Base-by-base conservation (phyloP, 345 rosid genomes). In the Eucalyptus grandis region DNA sequence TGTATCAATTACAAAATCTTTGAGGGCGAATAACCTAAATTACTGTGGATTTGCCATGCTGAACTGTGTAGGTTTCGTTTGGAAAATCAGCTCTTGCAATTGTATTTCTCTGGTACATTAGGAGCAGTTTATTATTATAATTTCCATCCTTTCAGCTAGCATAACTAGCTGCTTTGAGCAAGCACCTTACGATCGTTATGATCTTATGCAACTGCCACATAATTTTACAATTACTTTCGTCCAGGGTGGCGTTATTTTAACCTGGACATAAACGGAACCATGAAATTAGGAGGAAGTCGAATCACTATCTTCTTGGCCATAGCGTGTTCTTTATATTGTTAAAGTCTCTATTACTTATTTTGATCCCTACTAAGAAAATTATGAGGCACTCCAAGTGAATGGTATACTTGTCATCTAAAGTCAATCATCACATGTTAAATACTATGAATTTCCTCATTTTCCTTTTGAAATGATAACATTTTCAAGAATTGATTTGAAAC, bases 321-420 rank as follows among this genome's bases (percentile, higher is more conserved):
- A 8, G 14, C 0, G 4, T 1, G 3, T 40, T 77, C 27, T 77
- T 77, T 17, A 0, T 22, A 21, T 40, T 0, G 6, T 77, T 11
- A 6, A 77, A 37, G 14, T 37, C 47, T 19, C 15, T 37, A 12
- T 40, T 24, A 40, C 5, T 37, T 77, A 21, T 13, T 40, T 77
- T 77, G 30, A 13, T 7, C 27, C 15, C 47, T 37, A 21, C 26
- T 40, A 40, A 34, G 15, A 77, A 77, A 37, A 21, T 6, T 40
- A 21, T 72, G 43, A 10, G 15, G 8, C 83, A 21, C 14, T 37
- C 44, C 82, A 34, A 72, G 46, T 0, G 3, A 37, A 37, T 37
- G 9, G 9, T 10, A 2, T 72, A 37, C 0, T 37, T 37, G 46
- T 72, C 82, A 37, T 72, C 26, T 3, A 34, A 56, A 9, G 27